phyloP scores from a whole-genome alignment of 352 stramenopile species.

The Elongisporangium anandrum region DNA sequence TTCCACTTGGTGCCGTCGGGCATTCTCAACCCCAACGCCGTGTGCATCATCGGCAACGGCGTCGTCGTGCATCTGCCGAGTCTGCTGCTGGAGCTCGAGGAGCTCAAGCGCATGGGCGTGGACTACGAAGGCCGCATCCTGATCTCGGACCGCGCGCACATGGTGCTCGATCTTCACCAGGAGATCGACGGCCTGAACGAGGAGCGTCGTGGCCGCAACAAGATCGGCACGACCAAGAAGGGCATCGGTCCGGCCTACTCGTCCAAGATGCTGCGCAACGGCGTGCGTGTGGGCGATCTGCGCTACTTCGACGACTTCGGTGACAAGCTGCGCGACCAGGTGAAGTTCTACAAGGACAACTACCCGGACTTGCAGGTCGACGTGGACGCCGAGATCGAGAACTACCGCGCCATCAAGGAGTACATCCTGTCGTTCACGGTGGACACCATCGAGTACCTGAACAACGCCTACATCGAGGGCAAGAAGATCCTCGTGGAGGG shows the following conservation, averaged over 20 bases:
- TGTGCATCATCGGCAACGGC: constrained; percentile 98
- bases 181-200: constrained; percentile 86
- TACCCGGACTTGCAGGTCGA: constrained; percentile 80
- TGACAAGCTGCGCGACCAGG: constrained; percentile 89
- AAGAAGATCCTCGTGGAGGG: constrained; percentile 99
- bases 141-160: constrained; percentile 96
- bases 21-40: constrained; percentile 94
- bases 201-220: constrained; percentile 89
- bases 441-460: constrained; percentile 97
- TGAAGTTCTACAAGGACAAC: constrained; percentile 90
- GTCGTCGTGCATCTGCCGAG: constrained; percentile 97
- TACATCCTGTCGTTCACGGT: constrained; percentile 86
- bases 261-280: constrained; percentile 98
- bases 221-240: constrained; percentile 99
- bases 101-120: constrained; percentile 87
- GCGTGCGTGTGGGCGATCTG: constrained; percentile 95
- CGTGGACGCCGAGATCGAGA: constrained; percentile 82
- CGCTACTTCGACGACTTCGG: constrained; percentile 87
- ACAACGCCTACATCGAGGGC: constrained; percentile 93
- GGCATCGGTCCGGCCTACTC: constrained; percentile 98
- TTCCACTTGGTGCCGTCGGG: constrained; percentile 99
- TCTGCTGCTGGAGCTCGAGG: constrained; percentile 94
- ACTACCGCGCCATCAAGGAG: constrained; percentile 79
- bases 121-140: constrained; percentile 93
- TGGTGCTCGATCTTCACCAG: constrained; percentile 99